A percentile compares a stretch with the other conserved stretches of the same genome.
Conservation (phyloP, 371 early-diverging fungal species). For the Lichtheimia hyalospora region DNA sequence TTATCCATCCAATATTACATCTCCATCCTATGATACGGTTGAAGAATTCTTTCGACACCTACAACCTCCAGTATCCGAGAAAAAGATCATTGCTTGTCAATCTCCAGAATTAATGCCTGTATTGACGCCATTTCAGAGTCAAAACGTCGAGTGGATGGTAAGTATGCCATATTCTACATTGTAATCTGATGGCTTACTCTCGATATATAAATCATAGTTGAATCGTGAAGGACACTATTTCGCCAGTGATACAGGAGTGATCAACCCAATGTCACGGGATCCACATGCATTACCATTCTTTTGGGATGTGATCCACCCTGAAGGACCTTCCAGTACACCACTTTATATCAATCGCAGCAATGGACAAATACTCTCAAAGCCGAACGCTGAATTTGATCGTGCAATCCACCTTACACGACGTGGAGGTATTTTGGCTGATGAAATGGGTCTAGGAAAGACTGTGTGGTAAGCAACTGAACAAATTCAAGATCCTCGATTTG, state of each 20-base stretch:
- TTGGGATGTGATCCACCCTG: constrained; percentile 11
- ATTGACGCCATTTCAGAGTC: constrained; percentile 37
- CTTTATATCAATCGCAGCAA: constrained; percentile 19
- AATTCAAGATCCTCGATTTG: no score
- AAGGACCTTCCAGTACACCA: neutral
- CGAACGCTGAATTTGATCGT: neutral
- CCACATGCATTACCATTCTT: constrained; percentile 10
- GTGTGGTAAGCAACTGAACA: constrained; percentile 29
- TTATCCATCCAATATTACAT: constrained; percentile 1
- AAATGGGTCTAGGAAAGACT: constrained; percentile 76
- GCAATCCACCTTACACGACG: neutral
- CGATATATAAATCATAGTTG: constrained; percentile 2
- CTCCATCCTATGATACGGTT: constrained; percentile 7
- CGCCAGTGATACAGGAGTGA: neutral
- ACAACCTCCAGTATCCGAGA: constrained; percentile 25
- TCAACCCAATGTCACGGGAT: neutral
- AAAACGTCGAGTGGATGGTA: constrained; percentile 45
- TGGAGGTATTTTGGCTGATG: constrained; percentile 56
- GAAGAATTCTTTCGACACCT: constrained; percentile 25
- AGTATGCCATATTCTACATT: neutral
- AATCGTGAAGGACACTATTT: constrained; percentile 23
- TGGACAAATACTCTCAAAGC: neutral
- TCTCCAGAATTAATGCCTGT: constrained; percentile 15
- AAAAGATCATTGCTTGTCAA: constrained; percentile 5
- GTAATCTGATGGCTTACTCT: neutral